Evolutionary conservation across 805 yeast species (phyloP).

Genomic region (Sugiyamaella valdiviana): DNA sequence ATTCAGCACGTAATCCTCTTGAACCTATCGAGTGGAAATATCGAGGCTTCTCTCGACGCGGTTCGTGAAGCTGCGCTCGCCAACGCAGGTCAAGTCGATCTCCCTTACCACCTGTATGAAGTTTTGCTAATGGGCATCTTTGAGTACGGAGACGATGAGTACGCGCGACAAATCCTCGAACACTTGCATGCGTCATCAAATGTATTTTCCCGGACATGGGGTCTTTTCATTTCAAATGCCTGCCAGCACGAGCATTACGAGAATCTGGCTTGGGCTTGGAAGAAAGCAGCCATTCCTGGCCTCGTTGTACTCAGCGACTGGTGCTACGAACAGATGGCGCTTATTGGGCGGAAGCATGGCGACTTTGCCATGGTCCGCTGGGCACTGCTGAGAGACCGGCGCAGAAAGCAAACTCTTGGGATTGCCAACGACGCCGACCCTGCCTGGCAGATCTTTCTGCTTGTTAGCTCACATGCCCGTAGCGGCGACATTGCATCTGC

Average conservation of each 20-base stretch:
- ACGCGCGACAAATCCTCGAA: conserved; percentile 23
- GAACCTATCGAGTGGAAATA: conserved; percentile 1
- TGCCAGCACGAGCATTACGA: conserved; percentile 21
- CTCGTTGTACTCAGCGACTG: conserved; percentile 28
- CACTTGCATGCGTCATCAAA: conserved; percentile 16
- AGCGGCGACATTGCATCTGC: conserved; percentile 19
- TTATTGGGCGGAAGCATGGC: conserved; percentile 25
- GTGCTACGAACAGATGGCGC: conserved; percentile 23
- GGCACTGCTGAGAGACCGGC: conserved; percentile 26
- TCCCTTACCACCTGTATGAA: conserved; percentile 21
- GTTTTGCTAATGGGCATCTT: conserved; percentile 23
- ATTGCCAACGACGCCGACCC: not conserved
- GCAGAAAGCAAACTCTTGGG: conserved; percentile 9
- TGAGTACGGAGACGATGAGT: conserved; percentile 25
- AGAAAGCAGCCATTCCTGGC: conserved; percentile 28
- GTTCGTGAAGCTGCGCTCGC: conserved; percentile 17
- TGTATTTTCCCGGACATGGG: conserved; percentile 31
- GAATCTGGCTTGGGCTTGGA: conserved; percentile 26
- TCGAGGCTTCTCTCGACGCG: conserved; percentile 5
- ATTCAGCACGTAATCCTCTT: not conserved
- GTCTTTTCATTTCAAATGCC: conserved; percentile 23
- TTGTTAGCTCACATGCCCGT: conserved; percentile 15
- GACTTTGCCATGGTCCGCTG: conserved; percentile 27
- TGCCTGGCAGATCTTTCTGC: conserved; percentile 2
- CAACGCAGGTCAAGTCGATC: conserved; percentile 16